Evolutionary conservation across 2,329 filamentous ascomycete species (phyloP), one percentile per base, ranked within the genome.

Genomic region (Colletotrichum orchidophilum): DNA sequence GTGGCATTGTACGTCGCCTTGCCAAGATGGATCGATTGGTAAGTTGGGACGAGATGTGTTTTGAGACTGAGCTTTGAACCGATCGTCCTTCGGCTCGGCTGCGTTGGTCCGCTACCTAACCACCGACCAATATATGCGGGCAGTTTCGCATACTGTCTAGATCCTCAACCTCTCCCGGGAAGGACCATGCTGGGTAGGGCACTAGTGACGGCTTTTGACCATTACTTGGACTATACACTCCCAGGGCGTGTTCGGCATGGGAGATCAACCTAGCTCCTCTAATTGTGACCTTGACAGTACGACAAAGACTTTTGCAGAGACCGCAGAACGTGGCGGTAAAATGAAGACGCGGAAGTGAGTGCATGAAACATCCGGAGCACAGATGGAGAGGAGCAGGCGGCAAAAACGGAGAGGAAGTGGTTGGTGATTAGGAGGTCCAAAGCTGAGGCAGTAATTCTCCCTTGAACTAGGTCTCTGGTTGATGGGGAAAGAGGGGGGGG

Each of bases 71-170:
- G 8, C n/a, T 26, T 26, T 33, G 54, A 18, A 35, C 35, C 52
- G 27, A 27, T 46, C 21, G 24, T 24, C 46, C 60, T 50, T 31
- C 49, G 50, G 27, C 59, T 57, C 60, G 50, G 35, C 53, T 27
- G 27, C 24, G 33, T 52, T 50, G 53, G 21, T 46, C 27, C 27
- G 53, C 29, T 50, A 35, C 27, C 39, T 46, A n/a, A 46, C 39
- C 50, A 18, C n/a, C n/a, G n/a, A n/a, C n/a, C n/a, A n/a, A n/a
- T 35, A 39, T 26, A 64, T 68, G 50, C 60, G 39, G 50, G 35
- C 12, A 52, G 59, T 24, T 50, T 61, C 59, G 42, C 33, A 33
- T 18, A 21, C 27, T 12, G 59, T 33, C 42, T 61, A 52, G 59
- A 33, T 33, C 42, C 18, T 61, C 31, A 33, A n/a, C 12, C 18